Percentiles rank a stretch among this genome's conserved stretches.
Conservation (phyloP, 1,139 yeast genomes). For the Magnusiomyces fungicola region DNA sequence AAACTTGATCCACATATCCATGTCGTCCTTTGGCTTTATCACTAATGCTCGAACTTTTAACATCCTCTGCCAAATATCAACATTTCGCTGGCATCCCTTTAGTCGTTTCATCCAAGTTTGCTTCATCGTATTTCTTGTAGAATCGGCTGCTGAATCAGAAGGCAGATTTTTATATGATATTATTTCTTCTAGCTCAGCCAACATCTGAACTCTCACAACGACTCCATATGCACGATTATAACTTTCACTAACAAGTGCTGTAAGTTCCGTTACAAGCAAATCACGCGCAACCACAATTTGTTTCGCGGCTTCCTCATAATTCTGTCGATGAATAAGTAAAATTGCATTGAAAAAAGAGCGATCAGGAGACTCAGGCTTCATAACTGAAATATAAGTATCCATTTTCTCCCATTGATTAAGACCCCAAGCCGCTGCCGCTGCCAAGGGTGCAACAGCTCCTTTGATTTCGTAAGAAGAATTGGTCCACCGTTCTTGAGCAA, state of each 20-base stretch:
- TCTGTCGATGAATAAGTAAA: conserved; percentile 73
- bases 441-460: conserved; percentile 90
- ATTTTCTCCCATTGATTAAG: conserved; percentile 94
- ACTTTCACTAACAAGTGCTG: conserved; percentile 92
- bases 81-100: conserved; percentile 91
- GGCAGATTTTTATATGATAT: conserved; percentile 82
- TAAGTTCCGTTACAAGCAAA: conserved; percentile 81
- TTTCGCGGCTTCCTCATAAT: conserved; percentile 70
- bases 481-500: conserved; percentile 84
- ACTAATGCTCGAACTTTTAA: conserved; percentile 89
- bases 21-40: conserved; percentile 90
- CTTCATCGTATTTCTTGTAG: conserved; percentile 67
- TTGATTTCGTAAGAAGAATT: conserved; percentile 63
- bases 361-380: conserved; percentile 91
- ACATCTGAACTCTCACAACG: conserved; percentile 93
- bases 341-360: conserved; percentile 92
- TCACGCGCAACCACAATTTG: conserved; percentile 85
- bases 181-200: conserved; percentile 93
- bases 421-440: conserved; percentile 99
- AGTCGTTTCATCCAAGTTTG: conserved; percentile 92
- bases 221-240: conserved; percentile 96
- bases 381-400: conserved; percentile 83
- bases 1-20: conserved; percentile 98
- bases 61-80: conserved; percentile 97
- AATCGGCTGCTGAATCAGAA: conserved; percentile 53